Evolutionary conservation across 352 stramenopile species (phyloP).

Genomic region (Globisporangium abappressorium): DNA sequence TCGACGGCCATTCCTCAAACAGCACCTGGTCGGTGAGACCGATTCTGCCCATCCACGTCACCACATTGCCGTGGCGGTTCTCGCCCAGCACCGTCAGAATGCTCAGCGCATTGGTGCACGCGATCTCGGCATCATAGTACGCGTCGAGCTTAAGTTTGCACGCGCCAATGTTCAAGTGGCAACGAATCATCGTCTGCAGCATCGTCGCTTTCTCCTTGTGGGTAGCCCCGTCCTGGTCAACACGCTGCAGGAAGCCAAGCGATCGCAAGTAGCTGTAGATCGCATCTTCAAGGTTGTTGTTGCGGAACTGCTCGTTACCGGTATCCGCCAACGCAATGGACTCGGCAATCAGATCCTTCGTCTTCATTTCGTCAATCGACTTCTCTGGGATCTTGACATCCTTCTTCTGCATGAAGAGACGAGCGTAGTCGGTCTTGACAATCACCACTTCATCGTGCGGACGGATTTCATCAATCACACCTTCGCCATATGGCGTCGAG

Average conservation of each 20-base stretch:
- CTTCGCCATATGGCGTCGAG: constrained; percentile 64
- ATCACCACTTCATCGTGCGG: constrained; percentile 61
- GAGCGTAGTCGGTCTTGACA: constrained; percentile 59
- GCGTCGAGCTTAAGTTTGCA: constrained; percentile 80
- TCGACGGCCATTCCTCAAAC: constrained; percentile 85
- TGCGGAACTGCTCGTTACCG: constrained; percentile 72
- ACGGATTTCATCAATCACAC: constrained; percentile 66
- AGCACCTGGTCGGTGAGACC: constrained; percentile 75
- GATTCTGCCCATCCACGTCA: constrained; percentile 81
- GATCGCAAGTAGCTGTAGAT: constrained; percentile 76
- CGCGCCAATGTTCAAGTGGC: constrained; percentile 81
- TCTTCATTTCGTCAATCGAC: constrained; percentile 68
- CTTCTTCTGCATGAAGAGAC: constrained; percentile 80
- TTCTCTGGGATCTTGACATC: constrained; percentile 69
- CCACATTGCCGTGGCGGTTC: constrained; percentile 77
- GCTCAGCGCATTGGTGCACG: constrained; percentile 79
- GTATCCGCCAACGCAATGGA: constrained; percentile 62
- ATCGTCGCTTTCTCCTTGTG: constrained; percentile 87
- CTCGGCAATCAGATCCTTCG: constrained; percentile 70
- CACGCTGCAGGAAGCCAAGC: constrained; percentile 67
- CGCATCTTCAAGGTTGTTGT: constrained; percentile 55
- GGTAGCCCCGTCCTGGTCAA: constrained; percentile 70
- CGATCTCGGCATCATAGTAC: constrained; percentile 68
- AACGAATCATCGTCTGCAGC: constrained; percentile 88
- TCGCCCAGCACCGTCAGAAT: constrained; percentile 75